Evolutionary conservation across 208 protist species (phyloP).

Genomic region (Leishmania gerbilli): DNA sequence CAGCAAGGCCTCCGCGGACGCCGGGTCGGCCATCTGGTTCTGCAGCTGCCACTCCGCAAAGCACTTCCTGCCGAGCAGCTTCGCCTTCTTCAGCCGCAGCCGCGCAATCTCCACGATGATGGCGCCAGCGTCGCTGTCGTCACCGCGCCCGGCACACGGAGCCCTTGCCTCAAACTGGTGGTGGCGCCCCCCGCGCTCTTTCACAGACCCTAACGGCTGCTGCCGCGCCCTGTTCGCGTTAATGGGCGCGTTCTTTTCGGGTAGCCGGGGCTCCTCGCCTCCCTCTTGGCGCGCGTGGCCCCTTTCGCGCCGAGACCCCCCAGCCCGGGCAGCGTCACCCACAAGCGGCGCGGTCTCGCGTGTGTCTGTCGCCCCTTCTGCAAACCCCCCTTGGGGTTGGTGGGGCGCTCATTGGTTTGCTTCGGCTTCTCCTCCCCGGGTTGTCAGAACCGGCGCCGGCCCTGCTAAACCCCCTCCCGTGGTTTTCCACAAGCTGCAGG

Average conservation of each 20-base stretch:
- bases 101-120: constrained; percentile 33
- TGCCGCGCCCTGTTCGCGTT: constrained; percentile 60
- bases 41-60: constrained; percentile 55
- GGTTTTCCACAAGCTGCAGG: constrained; percentile 38
- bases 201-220: constrained; percentile 39
- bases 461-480: constrained; percentile 34
- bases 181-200: constrained; percentile 38
- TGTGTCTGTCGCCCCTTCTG: constrained; percentile 36
- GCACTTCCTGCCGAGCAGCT: constrained; percentile 48
- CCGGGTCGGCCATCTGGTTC: constrained; percentile 48
- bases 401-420: constrained; percentile 41
- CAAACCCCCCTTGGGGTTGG: constrained; percentile 36
- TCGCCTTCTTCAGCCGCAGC: constrained; percentile 47
- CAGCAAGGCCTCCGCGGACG: constrained; percentile 34
- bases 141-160: constrained; percentile 10
- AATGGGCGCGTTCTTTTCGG: constrained; percentile 46
- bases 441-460: constrained; percentile 39
- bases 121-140: constrained; percentile 28
- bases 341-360: constrained; percentile 35
- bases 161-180: constrained; percentile 43
- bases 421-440: constrained; percentile 39
- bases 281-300: constrained; percentile 26
- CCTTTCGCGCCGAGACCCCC: constrained; percentile 41
- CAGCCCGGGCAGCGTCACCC: constrained; percentile 35
- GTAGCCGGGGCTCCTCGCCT: constrained; percentile 34